Conservation (phyloP, 495 filamentous ascomycete genomes). For the Xylaria curta region DNA sequence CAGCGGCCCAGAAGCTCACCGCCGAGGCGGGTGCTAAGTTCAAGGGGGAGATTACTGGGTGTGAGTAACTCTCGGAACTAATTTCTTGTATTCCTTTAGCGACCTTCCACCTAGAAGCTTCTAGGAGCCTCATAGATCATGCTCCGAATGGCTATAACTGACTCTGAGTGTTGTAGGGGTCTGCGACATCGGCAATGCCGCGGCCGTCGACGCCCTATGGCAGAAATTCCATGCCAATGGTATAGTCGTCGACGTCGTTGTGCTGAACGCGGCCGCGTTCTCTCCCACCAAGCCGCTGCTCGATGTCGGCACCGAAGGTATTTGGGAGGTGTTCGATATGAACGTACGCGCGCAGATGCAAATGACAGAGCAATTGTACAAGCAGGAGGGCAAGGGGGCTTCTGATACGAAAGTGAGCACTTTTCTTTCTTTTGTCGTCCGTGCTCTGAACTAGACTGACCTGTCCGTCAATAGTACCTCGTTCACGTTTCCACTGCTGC, state of each 20-base stretch:
- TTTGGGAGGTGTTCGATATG: slow-evolving; percentile 42
- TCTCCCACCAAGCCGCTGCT: slow-evolving; percentile 30
- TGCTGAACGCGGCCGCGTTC: slow-evolving; percentile 45
- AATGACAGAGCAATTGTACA: slow-evolving; percentile 43
- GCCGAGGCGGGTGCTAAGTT: slow-evolving; percentile 1
- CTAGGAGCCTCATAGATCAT: background rate
- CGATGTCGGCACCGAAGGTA: slow-evolving; percentile 32
- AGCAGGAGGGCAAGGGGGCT: slow-evolving; percentile 33
- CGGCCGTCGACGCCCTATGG: slow-evolving; percentile 44
- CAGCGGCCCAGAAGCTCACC: slow-evolving; percentile 25
- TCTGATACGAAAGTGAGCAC: slow-evolving; percentile 3
- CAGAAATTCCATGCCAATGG: slow-evolving; percentile 34
- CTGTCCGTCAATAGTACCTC: slow-evolving; percentile 35
- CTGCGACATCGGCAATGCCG: slow-evolving; percentile 38
- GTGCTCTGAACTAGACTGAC: background rate
- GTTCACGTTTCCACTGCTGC: slow-evolving; percentile 45
- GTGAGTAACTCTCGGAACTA: background rate
- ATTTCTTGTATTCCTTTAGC: background rate
- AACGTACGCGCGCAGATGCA: slow-evolving; percentile 47
- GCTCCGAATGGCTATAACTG: background rate
- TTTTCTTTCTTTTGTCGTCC: too few species aligned
- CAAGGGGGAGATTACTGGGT: slow-evolving; percentile 30
- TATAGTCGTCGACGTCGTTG: slow-evolving; percentile 47
- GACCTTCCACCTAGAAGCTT: background rate
- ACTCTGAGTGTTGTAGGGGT: background rate